phyloP scores from a whole-genome alignment of 148 eudicot species.

The Heliosperma pusillum region DNA sequence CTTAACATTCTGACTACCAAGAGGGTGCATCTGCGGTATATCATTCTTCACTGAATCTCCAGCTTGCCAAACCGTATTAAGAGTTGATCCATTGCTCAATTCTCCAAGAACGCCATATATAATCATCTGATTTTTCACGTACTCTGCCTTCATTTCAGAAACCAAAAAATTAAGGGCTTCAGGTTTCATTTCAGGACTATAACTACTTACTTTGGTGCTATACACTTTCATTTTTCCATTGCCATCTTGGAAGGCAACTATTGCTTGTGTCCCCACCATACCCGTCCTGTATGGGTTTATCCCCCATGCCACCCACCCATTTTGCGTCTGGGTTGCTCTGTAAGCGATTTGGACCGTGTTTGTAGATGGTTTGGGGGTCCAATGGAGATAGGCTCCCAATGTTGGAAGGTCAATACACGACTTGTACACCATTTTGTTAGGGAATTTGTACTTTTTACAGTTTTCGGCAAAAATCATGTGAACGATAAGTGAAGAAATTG shows the following conservation, averaged over 20 bases:
- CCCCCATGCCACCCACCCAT: conserved; percentile 66
- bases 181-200: conserved; percentile 40
- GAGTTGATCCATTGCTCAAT: conserved; percentile 25
- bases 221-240: conserved; percentile 38
- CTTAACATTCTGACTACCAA: conserved; percentile 27
- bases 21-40: conserved; percentile 42
- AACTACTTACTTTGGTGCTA: conserved; percentile 40
- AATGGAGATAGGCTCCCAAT: conserved; percentile 42
- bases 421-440: conserved; percentile 23
- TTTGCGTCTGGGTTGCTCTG: conserved; percentile 35
- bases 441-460: conserved; percentile 41
- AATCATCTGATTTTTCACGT: conserved; percentile 42
- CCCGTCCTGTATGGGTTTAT: conserved; percentile 44
- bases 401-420: conserved; percentile 46
- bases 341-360: conserved; percentile 38
- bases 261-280: conserved; percentile 60
- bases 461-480: conserved; percentile 26
- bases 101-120: conserved; percentile 49
- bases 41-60: conserved; percentile 38
- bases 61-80: conserved; percentile 53
- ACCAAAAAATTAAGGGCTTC: conserved; percentile 42
- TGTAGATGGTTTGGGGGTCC: conserved; percentile 39
- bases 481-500: conserved; percentile 22
- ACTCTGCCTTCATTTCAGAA: conserved; percentile 47
- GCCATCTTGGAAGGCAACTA: conserved; percentile 43